Conservation (phyloP, 2,329 filamentous ascomycete genomes). For the Chalaropsis thielavioides region DNA sequence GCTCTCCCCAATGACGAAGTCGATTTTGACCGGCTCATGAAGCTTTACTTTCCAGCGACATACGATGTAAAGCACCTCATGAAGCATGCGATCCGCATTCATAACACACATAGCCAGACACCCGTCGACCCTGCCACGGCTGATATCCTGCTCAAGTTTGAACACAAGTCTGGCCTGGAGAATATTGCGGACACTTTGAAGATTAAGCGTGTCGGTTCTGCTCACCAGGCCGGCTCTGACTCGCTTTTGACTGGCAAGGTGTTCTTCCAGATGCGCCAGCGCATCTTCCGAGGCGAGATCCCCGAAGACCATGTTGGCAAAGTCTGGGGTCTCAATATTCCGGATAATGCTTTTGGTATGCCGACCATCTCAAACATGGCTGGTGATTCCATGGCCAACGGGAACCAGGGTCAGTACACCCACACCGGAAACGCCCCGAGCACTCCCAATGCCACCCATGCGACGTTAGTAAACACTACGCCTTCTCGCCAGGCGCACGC, state of each 20-base stretch:
- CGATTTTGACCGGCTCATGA: conserved; percentile 77
- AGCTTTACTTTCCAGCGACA: conserved; percentile 81
- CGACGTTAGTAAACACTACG: conserved; percentile 29
- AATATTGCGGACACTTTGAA: conserved; percentile 88
- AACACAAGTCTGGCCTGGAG: conserved; percentile 81
- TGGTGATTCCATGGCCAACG: conserved; percentile 25
- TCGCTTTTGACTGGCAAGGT: conserved; percentile 85
- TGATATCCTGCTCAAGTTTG: conserved; percentile 70
- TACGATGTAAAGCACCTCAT: conserved; percentile 97
- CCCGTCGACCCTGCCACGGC: conserved; percentile 49
- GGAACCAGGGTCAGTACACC: conserved; percentile 24
- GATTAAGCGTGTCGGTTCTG: conserved; percentile 71
- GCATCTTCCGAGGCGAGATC: conserved; percentile 73
- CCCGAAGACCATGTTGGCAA: conserved; percentile 73
- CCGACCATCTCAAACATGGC: conserved; percentile 22
- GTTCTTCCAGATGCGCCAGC: conserved; percentile 83
- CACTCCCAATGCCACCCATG: conserved; percentile 54
- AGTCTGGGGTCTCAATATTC: conserved; percentile 79
- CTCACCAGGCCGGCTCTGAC: conserved; percentile 88
- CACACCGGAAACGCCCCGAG: conserved; percentile 39
- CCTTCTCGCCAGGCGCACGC: conserved; percentile 30
- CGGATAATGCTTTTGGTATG: conserved; percentile 30
- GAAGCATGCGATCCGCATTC: conserved; percentile 66
- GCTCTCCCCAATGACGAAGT: conserved; percentile 77
- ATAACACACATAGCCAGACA: conserved; percentile 47